Base-by-base conservation (phyloP, 139 green algal species). In the Eudorina sp. region DNA sequence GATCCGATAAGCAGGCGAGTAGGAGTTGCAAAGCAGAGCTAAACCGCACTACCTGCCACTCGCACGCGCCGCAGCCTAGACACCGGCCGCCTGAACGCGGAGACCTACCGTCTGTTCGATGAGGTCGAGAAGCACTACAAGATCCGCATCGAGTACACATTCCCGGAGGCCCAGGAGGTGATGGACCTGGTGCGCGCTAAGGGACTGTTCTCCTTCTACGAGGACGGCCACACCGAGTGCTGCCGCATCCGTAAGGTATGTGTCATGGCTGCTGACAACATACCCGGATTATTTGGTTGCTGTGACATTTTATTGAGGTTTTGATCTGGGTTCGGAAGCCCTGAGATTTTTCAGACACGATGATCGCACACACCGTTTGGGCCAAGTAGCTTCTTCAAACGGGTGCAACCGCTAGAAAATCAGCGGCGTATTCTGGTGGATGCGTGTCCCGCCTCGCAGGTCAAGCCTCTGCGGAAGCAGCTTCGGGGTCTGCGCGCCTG, bases 61-160 rank as follows among this genome's bases (percentile, higher is more conserved):
- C 51, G 18, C 58, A 6, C 58, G n/a, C 58, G 18, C 58, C n/a
- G 82, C 91, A 97, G 94, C 88, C 91, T 99, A 80, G 98, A 99
- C 93, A 99, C 98, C 9, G 98, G 98, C 46, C 95, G 98, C 74
- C 93, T 99, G n/a, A 99, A 99, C 92, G 79, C 95, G 0, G 98
- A 99, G 95, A 99, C 98, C 1, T 99, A 99, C 95, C 94, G 91
- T 60, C 86, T 98, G 53, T 99, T 99, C 92, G 96, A 98, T 84
- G 88, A 87, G 23, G 97, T 99, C 73, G 97, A 99, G 95, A 98
- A 99, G 94, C 97, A 99, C 93, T 99, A 99, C 88, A 92, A 92
- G 72, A 99, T 99, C 92, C 86, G 92, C 36, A 99, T 99, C 89
- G 97, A 99, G 94, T 99, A 99, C 95, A 99, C 95, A 51, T 99